Percentiles rank a stretch among this genome's conserved stretches.
phyloP scores from a whole-genome alignment of 768 basidiomycete genomes.

The Sporobolomyces phaffii region DNA sequence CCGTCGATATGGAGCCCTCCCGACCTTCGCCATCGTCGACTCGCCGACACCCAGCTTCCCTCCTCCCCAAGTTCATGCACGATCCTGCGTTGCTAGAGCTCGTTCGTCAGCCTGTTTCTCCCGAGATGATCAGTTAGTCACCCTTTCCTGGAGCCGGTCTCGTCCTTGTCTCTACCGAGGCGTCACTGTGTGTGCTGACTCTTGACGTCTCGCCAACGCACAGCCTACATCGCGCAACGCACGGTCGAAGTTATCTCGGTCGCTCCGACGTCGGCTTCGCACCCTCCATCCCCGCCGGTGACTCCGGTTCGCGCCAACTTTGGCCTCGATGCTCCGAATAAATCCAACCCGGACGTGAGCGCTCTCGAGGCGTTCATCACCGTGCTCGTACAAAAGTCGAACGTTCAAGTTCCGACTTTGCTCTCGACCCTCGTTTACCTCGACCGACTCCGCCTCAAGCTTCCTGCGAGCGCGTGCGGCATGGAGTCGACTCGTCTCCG shows the following conservation, averaged over 20 bases:
- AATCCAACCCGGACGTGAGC: conserved; percentile 50
- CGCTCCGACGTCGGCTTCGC: conserved; percentile 44
- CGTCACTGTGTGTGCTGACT: neutral
- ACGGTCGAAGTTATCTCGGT: conserved; percentile 64
- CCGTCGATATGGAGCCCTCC: conserved; percentile 5
- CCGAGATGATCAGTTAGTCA: conserved; percentile 72
- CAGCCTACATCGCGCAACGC: conserved; percentile 68
- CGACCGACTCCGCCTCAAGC: conserved; percentile 70
- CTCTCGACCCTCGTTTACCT: conserved; percentile 87
- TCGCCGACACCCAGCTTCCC: conserved; percentile 61
- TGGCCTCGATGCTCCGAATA: conserved; percentile 32
- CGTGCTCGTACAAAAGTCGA: conserved; percentile 68
- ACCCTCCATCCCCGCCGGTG: conserved; percentile 62
- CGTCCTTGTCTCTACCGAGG: neutral
- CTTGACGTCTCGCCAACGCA: neutral
- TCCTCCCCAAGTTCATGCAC: conserved; percentile 68
- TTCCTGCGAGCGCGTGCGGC: conserved; percentile 79
- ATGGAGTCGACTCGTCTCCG: conserved; percentile 52
- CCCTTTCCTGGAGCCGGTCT: too few species aligned
- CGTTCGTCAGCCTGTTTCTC: conserved; percentile 67
- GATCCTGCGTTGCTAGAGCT: conserved; percentile 74
- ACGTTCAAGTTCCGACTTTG: conserved; percentile 76
- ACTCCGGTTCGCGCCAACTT: conserved; percentile 56
- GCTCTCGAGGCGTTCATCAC: conserved; percentile 77
- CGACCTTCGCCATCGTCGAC: conserved; percentile 28